Evolutionary conservation across 495 filamentous ascomycete species (phyloP), one percentile per base, ranked within the genome.

Genomic region (Trichoderma reesei): DNA sequence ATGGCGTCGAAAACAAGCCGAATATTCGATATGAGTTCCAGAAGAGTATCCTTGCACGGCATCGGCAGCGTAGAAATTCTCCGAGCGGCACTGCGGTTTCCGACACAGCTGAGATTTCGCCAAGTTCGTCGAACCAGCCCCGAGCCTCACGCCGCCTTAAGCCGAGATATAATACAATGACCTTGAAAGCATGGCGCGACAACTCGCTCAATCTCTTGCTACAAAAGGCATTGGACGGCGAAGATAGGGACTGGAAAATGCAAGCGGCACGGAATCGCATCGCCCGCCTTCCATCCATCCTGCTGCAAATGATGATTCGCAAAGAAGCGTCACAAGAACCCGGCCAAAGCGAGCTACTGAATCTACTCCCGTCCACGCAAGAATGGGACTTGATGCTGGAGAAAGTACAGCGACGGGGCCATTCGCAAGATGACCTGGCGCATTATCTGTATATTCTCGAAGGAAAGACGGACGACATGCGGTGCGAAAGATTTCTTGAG

Each of bases 281-380:
- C 11, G 18, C 33, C 11, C 59, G 59, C 2, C 59, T 39, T 41
- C 39, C 39, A 20, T 13, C 41, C 7, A 5, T 61, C 36, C 8
- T 61, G 36, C 59, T 61, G 18, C 59, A 61, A n/a, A 39, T 61
- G 36, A 39, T 61, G 36, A 38, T 61, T 61, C 59, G 59, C 36
- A 61, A 41, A 41, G 36, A 6, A 18, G 39, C 39, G 6, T 14
- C 33, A 14, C 36, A 41, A 16, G 39, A 38, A 3, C 36, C 36
- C 13, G 13, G 14, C 8, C 36, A 61, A 3, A 38, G 31, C 10
- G 16, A 38, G 16, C 59, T 61, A 41, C 59, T 61, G 3, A 36
- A 61, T 41, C 2, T 61, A 31, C 39, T 61, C 5, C 59, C 59
- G 6, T 20, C 36, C 1, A 1, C n/a, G 1, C n/a, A 38, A 2